Conservation (phyloP, 1,284 basidiomycete genomes). For the Apiotrichum akiyoshidainum region DNA sequence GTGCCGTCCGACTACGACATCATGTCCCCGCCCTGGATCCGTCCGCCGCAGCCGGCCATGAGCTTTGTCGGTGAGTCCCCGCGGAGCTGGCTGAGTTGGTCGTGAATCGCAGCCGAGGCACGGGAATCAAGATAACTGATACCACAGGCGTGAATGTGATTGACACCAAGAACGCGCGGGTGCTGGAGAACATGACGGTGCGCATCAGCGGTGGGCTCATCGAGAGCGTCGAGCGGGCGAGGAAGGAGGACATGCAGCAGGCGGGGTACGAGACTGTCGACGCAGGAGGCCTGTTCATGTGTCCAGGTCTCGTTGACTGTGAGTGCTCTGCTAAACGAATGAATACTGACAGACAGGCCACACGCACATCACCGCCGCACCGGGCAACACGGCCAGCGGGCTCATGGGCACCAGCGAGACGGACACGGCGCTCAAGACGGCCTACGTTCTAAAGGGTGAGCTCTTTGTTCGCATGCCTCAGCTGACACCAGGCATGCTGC, state of each 20-base stretch:
- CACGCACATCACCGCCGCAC: slow-evolving; percentile 55
- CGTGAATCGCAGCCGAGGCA: not conserved
- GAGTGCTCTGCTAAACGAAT: slow-evolving; percentile 7
- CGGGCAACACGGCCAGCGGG: slow-evolving; percentile 31
- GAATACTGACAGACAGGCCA: slow-evolving; percentile 46
- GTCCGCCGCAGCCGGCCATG: slow-evolving; percentile 29
- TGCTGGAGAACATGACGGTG: slow-evolving; percentile 38
- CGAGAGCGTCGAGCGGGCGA: slow-evolving; percentile 30
- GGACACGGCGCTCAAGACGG: slow-evolving; percentile 48
- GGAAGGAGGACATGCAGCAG: slow-evolving; percentile 21
- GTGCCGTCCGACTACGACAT: slow-evolving; percentile 29
- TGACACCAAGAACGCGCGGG: slow-evolving; percentile 26
- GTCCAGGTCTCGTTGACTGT: slow-evolving; percentile 47
- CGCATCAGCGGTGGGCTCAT: slow-evolving; percentile 45
- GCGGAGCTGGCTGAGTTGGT: not conserved
- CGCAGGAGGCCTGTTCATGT: slow-evolving; percentile 51
- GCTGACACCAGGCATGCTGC: slow-evolving; percentile 46
- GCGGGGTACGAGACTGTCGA: slow-evolving; percentile 39
- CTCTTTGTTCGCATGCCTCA: too few species aligned
- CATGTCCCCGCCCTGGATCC: slow-evolving; percentile 26
- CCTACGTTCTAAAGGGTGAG: slow-evolving; percentile 47
- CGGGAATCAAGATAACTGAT: not conserved
- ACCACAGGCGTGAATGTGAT: slow-evolving; percentile 26
- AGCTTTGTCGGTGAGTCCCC: slow-evolving; percentile 29
- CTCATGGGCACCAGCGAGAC: slow-evolving; percentile 32